Evolutionary conservation across 2,329 filamentous ascomycete species (phyloP), one percentile per base, ranked within the genome.

Genomic region (Ophiostoma montium): DNA sequence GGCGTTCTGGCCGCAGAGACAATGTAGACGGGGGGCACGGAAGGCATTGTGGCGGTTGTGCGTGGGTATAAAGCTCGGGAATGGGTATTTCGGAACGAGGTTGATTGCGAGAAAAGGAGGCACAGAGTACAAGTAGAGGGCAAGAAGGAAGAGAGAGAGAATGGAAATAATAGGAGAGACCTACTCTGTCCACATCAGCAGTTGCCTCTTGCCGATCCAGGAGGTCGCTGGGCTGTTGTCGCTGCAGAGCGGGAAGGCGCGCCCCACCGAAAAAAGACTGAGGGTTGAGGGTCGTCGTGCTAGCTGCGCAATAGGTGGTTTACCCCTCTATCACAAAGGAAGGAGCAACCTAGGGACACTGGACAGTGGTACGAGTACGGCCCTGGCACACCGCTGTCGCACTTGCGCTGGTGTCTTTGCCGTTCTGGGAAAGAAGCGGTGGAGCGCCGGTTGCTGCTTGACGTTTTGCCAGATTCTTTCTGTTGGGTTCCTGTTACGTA

Each of bases 1-100:
- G 92, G 92, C 56, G 92, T 98, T 68, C 89, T 80, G 61, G 80
- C 86, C 56, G 82, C 84, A 52, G 92, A 92, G 63, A 95, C 88
- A 62, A 98, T 95, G 72, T 98, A 98, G 57, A 98, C 90, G 52
- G 88, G 76, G 57, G 87, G 84, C 56, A 89, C 77, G 58, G 78
- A 78, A 63, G 86, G 75, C 86, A 94, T 94, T 53, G 60, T 78
- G 68, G 49, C 55, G 31, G 39, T 13, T 27, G 23, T 27, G 31
- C 16, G 45, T 38, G 41, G 32, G 30, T 21, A 18, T n/a, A 16
- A 30, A 36, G 23, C 23, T 49, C 19, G 47, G 21, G 10, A 18
- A 35, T 50, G 12, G 21, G 15, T 23, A 38, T 15, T 30, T 23
- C 31, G 13, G 30, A 42, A 30, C 16, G 5, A 15, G 31, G 30